A percentile compares a stretch with the other conserved stretches of the same genome.
These are phyloP conservation scores for Teratosphaeria zuluensis DNA, from an alignment of 2,329 filamentous ascomycete species.

Conservation along the genomic window DNA sequence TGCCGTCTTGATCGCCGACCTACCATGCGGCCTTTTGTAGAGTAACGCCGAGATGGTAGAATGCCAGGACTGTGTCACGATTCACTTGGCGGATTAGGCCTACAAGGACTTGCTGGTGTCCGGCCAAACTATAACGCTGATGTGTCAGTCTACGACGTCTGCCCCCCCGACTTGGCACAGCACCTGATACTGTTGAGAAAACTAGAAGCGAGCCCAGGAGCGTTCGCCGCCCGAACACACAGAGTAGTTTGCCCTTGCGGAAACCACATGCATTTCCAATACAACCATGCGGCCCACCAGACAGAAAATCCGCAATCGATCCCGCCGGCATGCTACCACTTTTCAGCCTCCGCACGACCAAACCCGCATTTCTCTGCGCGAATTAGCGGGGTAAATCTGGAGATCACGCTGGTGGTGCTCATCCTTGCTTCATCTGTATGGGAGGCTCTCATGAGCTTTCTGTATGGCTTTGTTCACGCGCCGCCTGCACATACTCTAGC, in stretches of 20 bases:
- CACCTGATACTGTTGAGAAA: background rate
- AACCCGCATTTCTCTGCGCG: background rate
- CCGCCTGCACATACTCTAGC: background rate
- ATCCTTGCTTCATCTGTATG: background rate
- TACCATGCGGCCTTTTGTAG: background rate
- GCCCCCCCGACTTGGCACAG: too few relatives aligned
- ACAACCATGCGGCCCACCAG: too few relatives aligned
- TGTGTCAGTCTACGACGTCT: background rate
- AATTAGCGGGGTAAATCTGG: background rate
- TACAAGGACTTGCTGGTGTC: background rate
- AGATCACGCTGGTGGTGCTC: background rate
- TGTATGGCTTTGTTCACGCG: background rate
- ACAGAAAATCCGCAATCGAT: too few relatives aligned
- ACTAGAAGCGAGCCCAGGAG: background rate
- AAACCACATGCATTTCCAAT: background rate
- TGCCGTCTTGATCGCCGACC: background rate
- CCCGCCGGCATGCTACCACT: background rate
- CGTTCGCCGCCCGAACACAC: background rate
- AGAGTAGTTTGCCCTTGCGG: background rate
- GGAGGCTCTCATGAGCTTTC: background rate
- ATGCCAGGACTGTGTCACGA: background rate
- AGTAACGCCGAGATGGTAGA: background rate
- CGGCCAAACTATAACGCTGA: background rate
- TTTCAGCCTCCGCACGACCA: background rate
- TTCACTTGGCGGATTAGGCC: background rate